phyloP scores from a whole-genome alignment of 495 filamentous ascomycete species.

The Evernia prunastri region DNA sequence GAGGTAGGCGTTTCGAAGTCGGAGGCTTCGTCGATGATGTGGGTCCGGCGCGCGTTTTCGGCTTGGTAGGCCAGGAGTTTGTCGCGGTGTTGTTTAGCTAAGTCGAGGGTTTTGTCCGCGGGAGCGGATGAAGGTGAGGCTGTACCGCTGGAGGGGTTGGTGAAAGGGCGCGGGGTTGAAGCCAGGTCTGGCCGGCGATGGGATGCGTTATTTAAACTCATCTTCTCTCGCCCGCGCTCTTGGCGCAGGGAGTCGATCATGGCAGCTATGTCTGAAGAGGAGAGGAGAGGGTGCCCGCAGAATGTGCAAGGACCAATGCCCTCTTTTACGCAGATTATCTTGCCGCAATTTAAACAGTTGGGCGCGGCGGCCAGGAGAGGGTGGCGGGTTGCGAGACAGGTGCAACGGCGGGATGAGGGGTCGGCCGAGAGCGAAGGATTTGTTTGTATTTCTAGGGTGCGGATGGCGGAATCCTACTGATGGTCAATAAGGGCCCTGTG shows the following conservation, averaged over 20 bases:
- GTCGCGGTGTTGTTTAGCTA: slow-evolving; percentile 73
- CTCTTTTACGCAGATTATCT: slow-evolving; percentile 94
- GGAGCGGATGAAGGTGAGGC: slow-evolving; percentile 35
- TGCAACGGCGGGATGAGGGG: slow-evolving; percentile 56
- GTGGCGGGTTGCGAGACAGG: slow-evolving; percentile 78
- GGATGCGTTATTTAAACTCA: slow-evolving; percentile 65
- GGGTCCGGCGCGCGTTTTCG: slow-evolving; percentile 80
- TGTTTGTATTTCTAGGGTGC: slow-evolving; percentile 80
- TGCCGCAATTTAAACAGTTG: slow-evolving; percentile 88
- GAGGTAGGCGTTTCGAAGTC: slow-evolving; percentile 76
- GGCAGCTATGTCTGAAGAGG: slow-evolving; percentile 60
- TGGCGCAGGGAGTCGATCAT: slow-evolving; percentile 85
- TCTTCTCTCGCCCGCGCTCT: slow-evolving; percentile 79
- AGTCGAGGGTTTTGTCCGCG: slow-evolving; percentile 33
- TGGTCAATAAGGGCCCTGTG: neutral
- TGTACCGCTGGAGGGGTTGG: slow-evolving; percentile 17
- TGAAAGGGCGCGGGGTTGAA: slow-evolving; percentile 38
- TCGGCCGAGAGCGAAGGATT: slow-evolving; percentile 59
- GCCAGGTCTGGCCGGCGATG: slow-evolving; percentile 62
- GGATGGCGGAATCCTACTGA: slow-evolving; percentile 68
- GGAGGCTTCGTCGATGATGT: slow-evolving; percentile 84
- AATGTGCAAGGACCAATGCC: slow-evolving; percentile 94
- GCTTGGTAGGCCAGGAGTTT: slow-evolving; percentile 77
- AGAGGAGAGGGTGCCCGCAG: slow-evolving; percentile 68
- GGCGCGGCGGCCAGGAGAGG: slow-evolving; percentile 79